Percentiles rank a stretch among this genome's conserved stretches.
Conservation (phyloP, 1,284 basidiomycete genomes). For the Sporisorium reilianum region DNA sequence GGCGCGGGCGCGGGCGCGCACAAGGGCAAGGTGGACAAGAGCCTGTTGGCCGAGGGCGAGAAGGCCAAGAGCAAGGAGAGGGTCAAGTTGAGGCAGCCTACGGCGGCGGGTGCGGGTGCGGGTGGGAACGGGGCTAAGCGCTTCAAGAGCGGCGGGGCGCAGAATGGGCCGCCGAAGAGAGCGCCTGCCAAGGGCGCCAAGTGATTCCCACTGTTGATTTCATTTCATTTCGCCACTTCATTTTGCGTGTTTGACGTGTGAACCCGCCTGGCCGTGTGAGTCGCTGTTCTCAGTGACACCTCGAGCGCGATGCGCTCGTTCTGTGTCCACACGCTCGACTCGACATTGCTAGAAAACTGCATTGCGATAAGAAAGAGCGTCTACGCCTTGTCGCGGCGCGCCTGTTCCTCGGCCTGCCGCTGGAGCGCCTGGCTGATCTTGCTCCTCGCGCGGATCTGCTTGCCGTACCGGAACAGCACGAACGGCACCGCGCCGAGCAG, state of each 20-base stretch:
- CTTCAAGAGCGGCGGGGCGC: constrained; percentile 18
- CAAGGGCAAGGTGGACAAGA: constrained; percentile 13
- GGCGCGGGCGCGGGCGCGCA: constrained; percentile 7
- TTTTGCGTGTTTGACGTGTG: not conserved
- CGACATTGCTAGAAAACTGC: too few relatives aligned
- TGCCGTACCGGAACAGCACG: constrained; percentile 76
- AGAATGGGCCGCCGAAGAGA: constrained; percentile 3
- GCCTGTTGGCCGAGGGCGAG: constrained; percentile 32
- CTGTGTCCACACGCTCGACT: not conserved
- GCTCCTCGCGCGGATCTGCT: constrained; percentile 75
- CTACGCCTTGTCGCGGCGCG: constrained; percentile 11
- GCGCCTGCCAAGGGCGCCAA: constrained; percentile 21
- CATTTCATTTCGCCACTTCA: constrained; percentile 5
- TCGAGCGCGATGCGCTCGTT: too few relatives aligned
- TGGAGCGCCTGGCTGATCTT: constrained; percentile 71
- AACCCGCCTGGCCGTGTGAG: too few relatives aligned
- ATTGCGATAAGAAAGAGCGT: too few relatives aligned
- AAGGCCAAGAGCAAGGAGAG: constrained; percentile 45
- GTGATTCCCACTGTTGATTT: not conserved
- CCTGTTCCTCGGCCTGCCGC: constrained; percentile 15
- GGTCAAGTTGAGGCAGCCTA: constrained; percentile 42
- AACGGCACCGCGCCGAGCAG: constrained; percentile 77
- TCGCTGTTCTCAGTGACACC: too few relatives aligned
- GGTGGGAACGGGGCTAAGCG: constrained; percentile 15
- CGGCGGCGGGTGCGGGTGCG: constrained; percentile 7